Evolutionary conservation across 176 grass and related monocot genomes (phyloP), one percentile per base, ranked within the genome.

Genomic region (Oryza meyeriana): DNA sequence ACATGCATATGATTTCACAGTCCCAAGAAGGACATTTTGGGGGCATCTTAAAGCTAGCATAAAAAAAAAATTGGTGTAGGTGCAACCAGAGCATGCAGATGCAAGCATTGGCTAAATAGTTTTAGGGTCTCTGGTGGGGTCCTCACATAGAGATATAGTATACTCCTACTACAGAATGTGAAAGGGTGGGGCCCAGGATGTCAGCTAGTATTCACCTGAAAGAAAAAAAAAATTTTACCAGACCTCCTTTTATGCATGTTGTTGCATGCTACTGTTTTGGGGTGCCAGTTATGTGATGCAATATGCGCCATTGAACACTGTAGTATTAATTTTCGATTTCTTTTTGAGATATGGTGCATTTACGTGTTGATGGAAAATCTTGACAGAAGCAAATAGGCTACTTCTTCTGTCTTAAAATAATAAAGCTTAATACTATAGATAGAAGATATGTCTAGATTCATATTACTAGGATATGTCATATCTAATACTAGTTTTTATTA

Each of bases 181-280:
- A 27, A n/a, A 13, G 20, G n/a, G 8, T 0, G n/a, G 29, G 41
- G 6, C 28, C 44, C 12, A 9, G 1, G 4, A 11, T 61, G 44
- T 65, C 39, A 65, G 40, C 12, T 66, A 64, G 33, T 74, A 50
- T 66, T 50, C 77, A 67, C 62, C 77, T 34, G 69, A 25, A 30
- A 57, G 32, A 24, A 71, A 52, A 52, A 52, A 52, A 7, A 52
- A 7, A 20, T 72, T 22, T 78, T 71, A 79, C 50, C 66, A 16
- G 7, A 30, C n/a, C 66, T 52, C 36, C 52, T n/a, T 16, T 47
- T n/a, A 55, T 55, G 50, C 50, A 55, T 55, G 50, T 55, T 55
- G 50, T 55, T 85, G 74, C 75, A 85, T 85, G 83, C 66, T 63
- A 79, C 83, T 85, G 85, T 81, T 81, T 20, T 28, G 10, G 84